These are phyloP conservation scores for Cyberlindnera japonica DNA, from an alignment of 805 yeast genomes.

Conservation along the genomic window DNA sequence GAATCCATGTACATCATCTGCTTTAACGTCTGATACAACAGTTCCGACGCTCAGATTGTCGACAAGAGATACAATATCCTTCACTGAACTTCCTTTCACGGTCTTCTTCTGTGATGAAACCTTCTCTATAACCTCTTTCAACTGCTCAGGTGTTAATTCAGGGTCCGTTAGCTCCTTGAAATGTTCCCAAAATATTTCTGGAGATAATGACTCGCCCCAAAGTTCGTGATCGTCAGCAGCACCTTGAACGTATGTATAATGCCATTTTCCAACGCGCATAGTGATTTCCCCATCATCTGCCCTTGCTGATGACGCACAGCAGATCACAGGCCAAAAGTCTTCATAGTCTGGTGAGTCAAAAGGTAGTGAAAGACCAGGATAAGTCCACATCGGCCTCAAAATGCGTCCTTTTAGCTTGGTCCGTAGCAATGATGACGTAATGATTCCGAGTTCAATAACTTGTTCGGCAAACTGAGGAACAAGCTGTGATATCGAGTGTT, in stretches of 20 bases:
- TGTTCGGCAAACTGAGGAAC: constrained; percentile 48
- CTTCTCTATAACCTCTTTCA: constrained; percentile 17
- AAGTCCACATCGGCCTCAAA: constrained; percentile 65
- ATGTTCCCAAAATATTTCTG: constrained; percentile 55
- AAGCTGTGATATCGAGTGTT: constrained; percentile 41
- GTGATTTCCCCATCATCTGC: constrained; percentile 56
- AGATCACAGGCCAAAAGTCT: constrained; percentile 40
- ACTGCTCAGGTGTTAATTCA: constrained; percentile 30
- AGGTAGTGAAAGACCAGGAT: constrained; percentile 47
- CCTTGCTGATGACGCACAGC: constrained; percentile 60
- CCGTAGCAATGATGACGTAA: constrained; percentile 33
- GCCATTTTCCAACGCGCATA: constrained; percentile 31
- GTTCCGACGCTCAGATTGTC: constrained; percentile 25
- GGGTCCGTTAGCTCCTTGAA: constrained; percentile 28
- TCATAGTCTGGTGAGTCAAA: constrained; percentile 29
- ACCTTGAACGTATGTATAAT: constrained; percentile 76
- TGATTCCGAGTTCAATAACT: constrained; percentile 38
- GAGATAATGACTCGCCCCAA: constrained; percentile 62
- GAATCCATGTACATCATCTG: constrained; percentile 3
- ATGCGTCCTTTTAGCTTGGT: constrained; percentile 41
- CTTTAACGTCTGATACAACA: constrained; percentile 7
- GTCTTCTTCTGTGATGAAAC: background rate
- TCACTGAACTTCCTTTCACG: background rate
- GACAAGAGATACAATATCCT: constrained; percentile 17
- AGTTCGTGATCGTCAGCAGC: constrained; percentile 93